phyloP scores from a whole-genome alignment of 148 eudicot species.

The Cornus controversa region DNA sequence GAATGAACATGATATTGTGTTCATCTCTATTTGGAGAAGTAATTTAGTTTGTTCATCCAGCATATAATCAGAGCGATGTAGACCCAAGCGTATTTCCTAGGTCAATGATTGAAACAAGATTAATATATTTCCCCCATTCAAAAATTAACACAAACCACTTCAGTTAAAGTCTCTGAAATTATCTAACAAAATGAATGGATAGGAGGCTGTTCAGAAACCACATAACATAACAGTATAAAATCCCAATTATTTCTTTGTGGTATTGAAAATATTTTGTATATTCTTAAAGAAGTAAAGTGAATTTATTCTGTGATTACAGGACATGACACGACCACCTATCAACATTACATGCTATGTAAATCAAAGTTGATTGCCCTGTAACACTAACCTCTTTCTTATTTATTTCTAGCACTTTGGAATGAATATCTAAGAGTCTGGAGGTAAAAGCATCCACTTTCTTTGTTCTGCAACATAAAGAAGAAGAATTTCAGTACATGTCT shows the following conservation, averaged over 20 bases:
- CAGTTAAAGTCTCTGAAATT: no score
- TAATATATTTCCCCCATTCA: neutral
- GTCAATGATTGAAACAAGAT: slow-evolving; percentile 1
- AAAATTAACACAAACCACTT: neutral
- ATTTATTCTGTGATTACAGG: neutral
- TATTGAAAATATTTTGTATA: neutral
- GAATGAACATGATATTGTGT: slow-evolving; percentile 88
- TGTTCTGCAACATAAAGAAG: slow-evolving; percentile 50
- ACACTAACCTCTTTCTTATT: slow-evolving; percentile 76
- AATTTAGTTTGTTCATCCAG: slow-evolving; percentile 84
- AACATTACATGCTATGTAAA: neutral
- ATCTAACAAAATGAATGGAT: no score
- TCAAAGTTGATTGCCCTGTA: neutral
- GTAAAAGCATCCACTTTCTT: slow-evolving; percentile 82
- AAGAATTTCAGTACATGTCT: slow-evolving; percentile 2
- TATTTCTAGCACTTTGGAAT: slow-evolving; percentile 75
- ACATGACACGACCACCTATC: neutral
- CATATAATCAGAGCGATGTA: slow-evolving; percentile 99
- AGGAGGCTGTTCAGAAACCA: no score
- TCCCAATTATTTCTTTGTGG: neutral
- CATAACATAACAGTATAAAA: no score
- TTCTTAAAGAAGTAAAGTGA: neutral
- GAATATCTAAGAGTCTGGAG: slow-evolving; percentile 85
- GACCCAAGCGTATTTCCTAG: slow-evolving; percentile 92
- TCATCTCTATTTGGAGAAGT: slow-evolving; percentile 94